phyloP scores from a whole-genome alignment of 2,329 filamentous ascomycete genomes.

The Ophiocordyceps sinensis region DNA sequence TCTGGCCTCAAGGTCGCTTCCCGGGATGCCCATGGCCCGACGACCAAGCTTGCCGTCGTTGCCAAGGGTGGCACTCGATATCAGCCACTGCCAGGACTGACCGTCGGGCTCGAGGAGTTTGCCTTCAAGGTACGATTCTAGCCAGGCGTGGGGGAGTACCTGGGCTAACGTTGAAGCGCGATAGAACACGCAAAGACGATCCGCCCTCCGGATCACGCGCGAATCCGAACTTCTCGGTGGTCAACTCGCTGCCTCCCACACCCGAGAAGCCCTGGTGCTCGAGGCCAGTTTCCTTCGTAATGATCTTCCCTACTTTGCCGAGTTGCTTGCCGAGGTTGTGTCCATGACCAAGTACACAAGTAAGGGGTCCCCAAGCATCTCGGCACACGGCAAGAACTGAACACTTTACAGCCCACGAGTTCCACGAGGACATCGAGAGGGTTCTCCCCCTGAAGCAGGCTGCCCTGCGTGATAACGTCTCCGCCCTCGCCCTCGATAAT shows the following conservation, averaged over 20 bases:
- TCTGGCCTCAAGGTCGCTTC: constrained; percentile 85
- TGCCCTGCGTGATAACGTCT: constrained; percentile 46
- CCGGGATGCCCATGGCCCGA: constrained; percentile 76
- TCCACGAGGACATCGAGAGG: constrained; percentile 72
- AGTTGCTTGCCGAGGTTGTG: constrained; percentile 86
- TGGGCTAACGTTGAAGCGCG: constrained; percentile 29
- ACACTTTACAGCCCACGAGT: constrained; percentile 57
- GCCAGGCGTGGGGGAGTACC: constrained; percentile 5
- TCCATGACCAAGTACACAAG: constrained; percentile 74
- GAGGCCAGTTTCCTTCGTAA: constrained; percentile 90
- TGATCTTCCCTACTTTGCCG: constrained; percentile 93
- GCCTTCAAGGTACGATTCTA: constrained; percentile 71
- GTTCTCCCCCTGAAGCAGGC: constrained; percentile 68
- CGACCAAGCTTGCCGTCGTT: constrained; percentile 81
- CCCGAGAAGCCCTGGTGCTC: constrained; percentile 82
- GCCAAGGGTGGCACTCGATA: constrained; percentile 91
- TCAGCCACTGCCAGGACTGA: constrained; percentile 77
- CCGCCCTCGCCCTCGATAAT: constrained; percentile 65
- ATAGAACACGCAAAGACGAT: constrained; percentile 75
- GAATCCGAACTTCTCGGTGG: constrained; percentile 92
- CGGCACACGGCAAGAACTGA: constrained; percentile 3
- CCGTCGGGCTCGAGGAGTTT: constrained; percentile 83
- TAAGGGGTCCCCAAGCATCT: constrained; percentile 25
- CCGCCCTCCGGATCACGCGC: constrained; percentile 81
- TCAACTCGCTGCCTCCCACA: constrained; percentile 76